Conservation (phyloP, 2,329 filamentous ascomycete genomes). For the Aspergillus eucalypticola region DNA sequence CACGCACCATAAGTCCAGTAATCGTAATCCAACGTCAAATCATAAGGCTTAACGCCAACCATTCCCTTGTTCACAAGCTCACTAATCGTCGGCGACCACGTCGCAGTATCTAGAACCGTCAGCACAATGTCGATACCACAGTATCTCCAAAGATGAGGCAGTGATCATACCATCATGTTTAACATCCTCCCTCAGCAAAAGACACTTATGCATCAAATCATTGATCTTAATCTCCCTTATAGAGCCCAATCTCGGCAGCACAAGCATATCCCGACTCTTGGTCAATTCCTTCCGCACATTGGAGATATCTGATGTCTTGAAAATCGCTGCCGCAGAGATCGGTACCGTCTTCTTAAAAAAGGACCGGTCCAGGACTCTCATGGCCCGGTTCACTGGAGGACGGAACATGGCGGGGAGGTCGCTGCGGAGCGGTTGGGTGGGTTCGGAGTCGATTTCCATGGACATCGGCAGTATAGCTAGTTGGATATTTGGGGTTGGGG, state of each 20-base stretch:
- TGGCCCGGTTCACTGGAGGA: slow-evolving; percentile 77
- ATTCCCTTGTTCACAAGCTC: slow-evolving; percentile 69
- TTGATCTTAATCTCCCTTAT: slow-evolving; percentile 60
- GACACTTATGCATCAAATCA: slow-evolving; percentile 36
- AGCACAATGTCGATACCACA: neutral
- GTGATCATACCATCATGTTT: slow-evolving; percentile 39
- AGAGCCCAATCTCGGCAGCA: slow-evolving; percentile 62
- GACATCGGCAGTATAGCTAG: neutral
- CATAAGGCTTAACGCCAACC: slow-evolving; percentile 71
- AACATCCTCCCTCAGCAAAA: slow-evolving; percentile 42
- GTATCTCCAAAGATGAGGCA: too few species aligned
- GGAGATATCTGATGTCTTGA: slow-evolving; percentile 73
- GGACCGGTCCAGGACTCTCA: slow-evolving; percentile 76
- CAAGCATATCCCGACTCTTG: slow-evolving; percentile 66
- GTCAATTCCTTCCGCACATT: slow-evolving; percentile 67
- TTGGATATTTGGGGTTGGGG: neutral
- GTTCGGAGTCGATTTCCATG: slow-evolving; percentile 19
- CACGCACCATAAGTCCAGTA: slow-evolving; percentile 78
- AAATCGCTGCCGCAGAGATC: slow-evolving; percentile 74
- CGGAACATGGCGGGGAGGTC: slow-evolving; percentile 61
- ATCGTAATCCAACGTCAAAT: slow-evolving; percentile 75
- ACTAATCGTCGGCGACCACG: slow-evolving; percentile 71
- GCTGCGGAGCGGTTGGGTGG: slow-evolving; percentile 22
- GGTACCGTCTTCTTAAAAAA: slow-evolving; percentile 78
- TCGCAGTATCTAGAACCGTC: slow-evolving; percentile 59